Evolutionary conservation across 805 yeast species (phyloP), one percentile per base, ranked within the genome.

Genomic region (Kregervanrija fluxuum): DNA sequence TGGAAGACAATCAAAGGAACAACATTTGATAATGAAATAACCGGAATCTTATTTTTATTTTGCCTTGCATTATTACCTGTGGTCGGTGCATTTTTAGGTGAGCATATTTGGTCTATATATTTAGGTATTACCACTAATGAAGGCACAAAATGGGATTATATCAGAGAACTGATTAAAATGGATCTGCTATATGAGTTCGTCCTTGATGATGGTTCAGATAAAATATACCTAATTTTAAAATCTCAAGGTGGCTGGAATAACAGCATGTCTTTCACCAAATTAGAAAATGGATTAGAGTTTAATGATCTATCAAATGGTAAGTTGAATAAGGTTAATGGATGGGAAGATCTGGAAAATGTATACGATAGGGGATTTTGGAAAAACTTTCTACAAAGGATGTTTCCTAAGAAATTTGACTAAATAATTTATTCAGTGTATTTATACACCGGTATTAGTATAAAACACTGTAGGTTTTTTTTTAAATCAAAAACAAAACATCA

Each of bases 51-150:
- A 30, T 49, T 71, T 9, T 45, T 73, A 17, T 54, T 75, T 13
- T 72, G 76, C 41, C 30, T 54, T 1, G 50, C 70, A 5, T 60
- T 74, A 42, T 51, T 61, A 12, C 57, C 73, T 1, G 52, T 74
- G 30, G 66, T 71, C 2, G 42, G 52, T 1, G 48, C 63, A n/a
- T 75, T 75, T 54, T 53, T 69, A 0, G 47, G 50, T 1, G 66
- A 72, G 40, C 77, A 72, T 47, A 12, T 75, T 14, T 57, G 76
- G 52, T 71, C 73, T 53, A 51, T 73, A 11, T 75, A 76, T 50
- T 55, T 77, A 41, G 82, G 82, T 1, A 77, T 74, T 11, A 75
- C 81, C 28, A 77, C 82, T 5, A 77, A 74, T 53, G 82, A 77
- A 54, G 61, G 70, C 0, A 69, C 66, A 12, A 77, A 77, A 54